phyloP scores from a whole-genome alignment of 345 rosid genomes.

The Gossypioides kirkii region DNA sequence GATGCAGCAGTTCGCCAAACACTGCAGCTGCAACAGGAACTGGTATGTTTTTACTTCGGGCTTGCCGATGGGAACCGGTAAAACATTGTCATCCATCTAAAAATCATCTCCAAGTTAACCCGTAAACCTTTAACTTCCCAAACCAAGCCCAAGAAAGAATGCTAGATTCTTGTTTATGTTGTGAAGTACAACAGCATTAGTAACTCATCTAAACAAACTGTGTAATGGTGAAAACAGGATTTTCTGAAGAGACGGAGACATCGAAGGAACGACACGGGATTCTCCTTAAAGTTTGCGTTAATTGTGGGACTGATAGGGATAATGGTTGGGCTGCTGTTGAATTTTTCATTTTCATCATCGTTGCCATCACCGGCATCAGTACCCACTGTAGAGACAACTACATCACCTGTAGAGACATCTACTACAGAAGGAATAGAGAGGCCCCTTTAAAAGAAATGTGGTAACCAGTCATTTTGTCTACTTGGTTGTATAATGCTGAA shows the following conservation, averaged over 20 bases:
- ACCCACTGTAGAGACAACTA: not conserved
- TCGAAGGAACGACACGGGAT: conserved; percentile 44
- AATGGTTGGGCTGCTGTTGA: conserved; percentile 69
- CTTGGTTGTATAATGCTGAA: conserved; percentile 30
- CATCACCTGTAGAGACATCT: conserved; percentile 17
- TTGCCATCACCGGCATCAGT: conserved; percentile 9
- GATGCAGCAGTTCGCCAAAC: conserved; percentile 75
- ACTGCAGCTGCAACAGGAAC: conserved; percentile 73
- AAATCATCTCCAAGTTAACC: not conserved
- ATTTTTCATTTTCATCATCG: conserved; percentile 57
- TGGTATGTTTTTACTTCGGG: conserved; percentile 42
- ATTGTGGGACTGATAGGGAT: conserved; percentile 78
- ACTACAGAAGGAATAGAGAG: conserved; percentile 9
- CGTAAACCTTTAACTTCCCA: not conserved
- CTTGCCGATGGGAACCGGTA: not conserved
- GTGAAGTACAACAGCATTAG: not conserved
- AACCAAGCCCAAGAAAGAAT: not conserved
- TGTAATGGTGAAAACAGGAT: conserved; percentile 39
- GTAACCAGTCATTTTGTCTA: conserved; percentile 1
- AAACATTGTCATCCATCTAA: not conserved
- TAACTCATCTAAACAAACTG: not conserved
- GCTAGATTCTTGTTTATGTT: not conserved
- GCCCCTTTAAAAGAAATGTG: not conserved
- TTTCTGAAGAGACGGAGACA: conserved; percentile 61
- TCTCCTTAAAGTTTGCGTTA: conserved; percentile 68